Conservation (phyloP, 1,284 basidiomycete genomes). For the Heterobasidion irregulare region DNA sequence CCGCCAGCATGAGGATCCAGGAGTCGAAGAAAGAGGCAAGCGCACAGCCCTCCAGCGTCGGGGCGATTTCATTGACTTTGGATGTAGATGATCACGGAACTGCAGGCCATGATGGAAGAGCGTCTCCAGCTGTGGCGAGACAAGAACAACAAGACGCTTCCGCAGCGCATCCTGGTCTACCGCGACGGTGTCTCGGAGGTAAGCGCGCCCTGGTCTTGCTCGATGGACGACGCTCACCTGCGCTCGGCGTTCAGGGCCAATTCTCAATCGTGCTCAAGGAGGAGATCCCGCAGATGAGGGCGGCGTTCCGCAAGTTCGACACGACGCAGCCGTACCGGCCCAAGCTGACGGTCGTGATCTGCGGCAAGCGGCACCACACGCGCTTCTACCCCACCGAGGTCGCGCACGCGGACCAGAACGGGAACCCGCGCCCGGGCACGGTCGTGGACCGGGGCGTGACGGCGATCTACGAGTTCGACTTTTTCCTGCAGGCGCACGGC, state of each 20-base stretch:
- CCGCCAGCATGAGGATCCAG: constrained; percentile 65
- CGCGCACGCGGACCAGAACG: constrained; percentile 45
- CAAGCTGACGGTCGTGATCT: constrained; percentile 68
- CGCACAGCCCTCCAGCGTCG: not conserved
- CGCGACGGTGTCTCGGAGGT: constrained; percentile 76
- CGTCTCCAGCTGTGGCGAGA: constrained; percentile 46
- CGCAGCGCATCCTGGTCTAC: constrained; percentile 62
- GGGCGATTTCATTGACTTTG: not conserved
- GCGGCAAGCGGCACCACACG: constrained; percentile 79
- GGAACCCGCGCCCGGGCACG: constrained; percentile 67
- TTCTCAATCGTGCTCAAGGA: constrained; percentile 56
- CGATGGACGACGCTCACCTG: too few relatives aligned
- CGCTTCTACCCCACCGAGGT: constrained; percentile 68
- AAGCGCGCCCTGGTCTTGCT: constrained; percentile 5
- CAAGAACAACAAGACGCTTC: constrained; percentile 39
- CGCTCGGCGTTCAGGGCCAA: constrained; percentile 45
- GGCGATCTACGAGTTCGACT: constrained; percentile 67
- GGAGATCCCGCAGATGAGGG: constrained; percentile 57
- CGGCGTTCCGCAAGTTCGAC: constrained; percentile 48
- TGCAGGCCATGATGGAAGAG: constrained; percentile 55
- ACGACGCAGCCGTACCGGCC: constrained; percentile 45
- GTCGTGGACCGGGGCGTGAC: constrained; percentile 66
- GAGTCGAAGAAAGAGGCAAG: constrained; percentile 66
- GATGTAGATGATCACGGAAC: constrained; percentile 19
- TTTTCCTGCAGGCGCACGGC: constrained; percentile 66